These are phyloP conservation scores for Podila horticola DNA, from an alignment of 192 early-diverging fungal genomes.

Conservation along the genomic window DNA sequence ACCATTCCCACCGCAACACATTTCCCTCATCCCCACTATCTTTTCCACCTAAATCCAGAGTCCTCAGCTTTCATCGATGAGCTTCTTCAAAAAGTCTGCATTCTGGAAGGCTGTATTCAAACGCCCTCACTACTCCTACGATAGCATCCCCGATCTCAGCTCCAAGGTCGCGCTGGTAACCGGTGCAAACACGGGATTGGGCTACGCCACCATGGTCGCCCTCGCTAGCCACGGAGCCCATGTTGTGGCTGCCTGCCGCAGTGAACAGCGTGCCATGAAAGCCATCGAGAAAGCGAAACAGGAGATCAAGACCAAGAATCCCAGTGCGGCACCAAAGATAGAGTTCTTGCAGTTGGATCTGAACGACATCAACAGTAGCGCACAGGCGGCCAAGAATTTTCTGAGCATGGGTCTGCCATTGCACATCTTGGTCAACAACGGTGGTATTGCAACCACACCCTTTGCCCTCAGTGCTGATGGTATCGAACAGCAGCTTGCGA, in stretches of 20 bases:
- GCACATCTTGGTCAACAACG: constrained; percentile 59
- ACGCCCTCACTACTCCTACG: constrained; percentile 15
- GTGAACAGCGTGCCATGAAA: background rate
- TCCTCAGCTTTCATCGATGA: too few relatives aligned
- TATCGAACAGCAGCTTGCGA: constrained; percentile 55
- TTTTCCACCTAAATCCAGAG: too few relatives aligned
- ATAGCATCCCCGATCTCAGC: constrained; percentile 39
- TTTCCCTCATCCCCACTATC: too few relatives aligned
- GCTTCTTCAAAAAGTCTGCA: background rate
- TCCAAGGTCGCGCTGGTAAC: constrained; percentile 59
- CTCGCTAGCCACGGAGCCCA: constrained; percentile 27
- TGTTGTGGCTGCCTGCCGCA: constrained; percentile 34
- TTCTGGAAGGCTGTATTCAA: constrained; percentile 27
- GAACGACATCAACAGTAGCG: constrained; percentile 9
- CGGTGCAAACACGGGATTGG: constrained; percentile 56
- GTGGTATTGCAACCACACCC: constrained; percentile 35
- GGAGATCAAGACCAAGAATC: constrained; percentile 19
- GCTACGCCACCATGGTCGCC: constrained; percentile 31
- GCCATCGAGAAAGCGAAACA: constrained; percentile 12
- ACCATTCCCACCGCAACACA: too few relatives aligned
- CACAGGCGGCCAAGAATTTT: constrained; percentile 37
- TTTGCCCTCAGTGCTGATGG: constrained; percentile 47
- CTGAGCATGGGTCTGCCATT: constrained; percentile 46
- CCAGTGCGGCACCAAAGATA: background rate
- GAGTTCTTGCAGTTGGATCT: constrained; percentile 30